Conservation (phyloP, 371 early-diverging fungal species). For the Ordospora pajunii region DNA sequence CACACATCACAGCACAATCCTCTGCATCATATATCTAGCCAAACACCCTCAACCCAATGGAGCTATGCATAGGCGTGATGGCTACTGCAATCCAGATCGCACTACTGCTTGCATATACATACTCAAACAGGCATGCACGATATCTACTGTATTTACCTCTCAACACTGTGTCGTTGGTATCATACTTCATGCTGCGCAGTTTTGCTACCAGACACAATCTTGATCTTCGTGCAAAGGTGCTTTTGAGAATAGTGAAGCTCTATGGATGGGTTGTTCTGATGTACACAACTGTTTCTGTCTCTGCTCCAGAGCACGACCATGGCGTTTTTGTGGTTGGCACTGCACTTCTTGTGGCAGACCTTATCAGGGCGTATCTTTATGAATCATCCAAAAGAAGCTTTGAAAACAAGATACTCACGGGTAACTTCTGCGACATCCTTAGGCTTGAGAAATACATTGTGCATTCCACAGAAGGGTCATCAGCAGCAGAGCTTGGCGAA, state of each 20-base stretch:
- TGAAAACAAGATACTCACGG: conserved; percentile 40
- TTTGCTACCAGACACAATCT: neutral
- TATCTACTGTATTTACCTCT: conserved; percentile 15
- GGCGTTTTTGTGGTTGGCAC: neutral
- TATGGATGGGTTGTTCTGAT: neutral
- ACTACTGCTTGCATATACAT: neutral
- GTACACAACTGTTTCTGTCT: neutral
- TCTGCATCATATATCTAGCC: no score
- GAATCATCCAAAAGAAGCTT: conserved; percentile 26
- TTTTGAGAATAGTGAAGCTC: conserved; percentile 23
- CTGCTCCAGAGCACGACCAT: neutral
- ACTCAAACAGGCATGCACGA: neutral
- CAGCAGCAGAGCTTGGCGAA: neutral
- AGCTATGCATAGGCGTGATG: no score
- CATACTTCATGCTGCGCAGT: neutral
- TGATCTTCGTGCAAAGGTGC: conserved; percentile 7
- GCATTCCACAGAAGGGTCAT: conserved; percentile 21
- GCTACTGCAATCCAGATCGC: neutral
- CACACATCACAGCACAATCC: no score
- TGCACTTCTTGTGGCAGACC: conserved; percentile 9
- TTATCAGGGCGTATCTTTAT: conserved; percentile 31
- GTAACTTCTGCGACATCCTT: conserved; percentile 47
- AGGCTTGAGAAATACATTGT: conserved; percentile 50
- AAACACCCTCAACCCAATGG: no score
- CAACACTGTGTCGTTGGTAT: neutral